Evolutionary conservation across 768 basidiomycete species (phyloP), one percentile per base, ranked within the genome.

Genomic region (Mycena belliarum): DNA sequence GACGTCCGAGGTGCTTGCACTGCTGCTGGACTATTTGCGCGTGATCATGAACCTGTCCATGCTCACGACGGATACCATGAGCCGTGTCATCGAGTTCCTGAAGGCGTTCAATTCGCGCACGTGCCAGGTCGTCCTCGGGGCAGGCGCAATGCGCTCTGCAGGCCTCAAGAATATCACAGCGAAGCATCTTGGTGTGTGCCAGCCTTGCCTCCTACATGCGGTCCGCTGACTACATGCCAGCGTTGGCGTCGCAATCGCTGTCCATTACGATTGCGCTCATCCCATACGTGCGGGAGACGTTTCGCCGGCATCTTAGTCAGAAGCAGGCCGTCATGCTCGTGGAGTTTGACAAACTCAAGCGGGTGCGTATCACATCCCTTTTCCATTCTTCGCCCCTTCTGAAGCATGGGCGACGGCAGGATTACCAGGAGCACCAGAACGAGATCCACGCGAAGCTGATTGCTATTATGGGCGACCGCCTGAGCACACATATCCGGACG

Each of bases 391-490:
- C 37, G 21, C n/a, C 42, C 61, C 54, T 49, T 55, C 52, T 62
- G 43, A 54, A 18, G 29, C 35, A 44, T 62, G 46, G 43, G 32
- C 57, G 52, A 53, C n/a, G 52, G 55, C 68, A 95, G 89, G 97
- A 98, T 72, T 98, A 91, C 68, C 96, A 98, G 80, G 97, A 98
- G 72, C 97, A 99, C 73, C 97, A 99, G 73, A 92, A 96, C 68
- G 97, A 98, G 78, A 98, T 99, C 52, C 96, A 98, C 72, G 84
- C 93, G 49, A 99, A 99, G 76, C 80, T 99, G 53, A 89, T 99
- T 58, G 91, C 93, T 41, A 99, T 98, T 74, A 99, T 99, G 97
- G 89, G 94, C 37, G 96, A 98, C 73, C 83, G 96, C 55, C 76
- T 98, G 43, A 84, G 79, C 64, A 86, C 89, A 1, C 97, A 98